Percentiles rank a stretch among this genome's conserved stretches.
phyloP scores from a whole-genome alignment of 2,329 filamentous ascomycete species.

The Xylaria sp. region DNA sequence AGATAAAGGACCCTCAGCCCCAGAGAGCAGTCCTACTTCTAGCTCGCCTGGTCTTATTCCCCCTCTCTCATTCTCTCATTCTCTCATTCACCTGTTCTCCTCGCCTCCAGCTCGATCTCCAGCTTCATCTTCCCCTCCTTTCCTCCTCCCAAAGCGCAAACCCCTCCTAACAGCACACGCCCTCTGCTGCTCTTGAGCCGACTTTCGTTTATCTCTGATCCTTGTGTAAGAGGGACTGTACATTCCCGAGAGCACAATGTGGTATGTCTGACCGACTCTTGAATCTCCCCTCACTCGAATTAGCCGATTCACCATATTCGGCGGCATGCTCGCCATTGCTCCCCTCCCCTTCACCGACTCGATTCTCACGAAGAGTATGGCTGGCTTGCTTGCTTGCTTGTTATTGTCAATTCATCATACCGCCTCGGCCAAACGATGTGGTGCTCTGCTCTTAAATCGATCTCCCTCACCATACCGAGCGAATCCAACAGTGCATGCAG shows the following conservation, averaged over 20 bases:
- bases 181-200: conserved; percentile 22
- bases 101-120: conserved; percentile 33
- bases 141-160: conserved; percentile 10
- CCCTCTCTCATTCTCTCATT: conserved; percentile 26
- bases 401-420: background rate
- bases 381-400: conserved; percentile 2
- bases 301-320: conserved; percentile 15
- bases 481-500: conserved; percentile 3
- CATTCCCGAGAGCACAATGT: conserved; percentile 46
- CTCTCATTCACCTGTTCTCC: conserved; percentile 32
- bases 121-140: conserved; percentile 8
- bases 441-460: conserved; percentile 4
- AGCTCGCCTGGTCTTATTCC: conserved; percentile 39
- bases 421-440: background rate
- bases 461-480: conserved; percentile 6
- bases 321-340: conserved; percentile 3
- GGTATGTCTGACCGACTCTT: conserved; percentile 47
- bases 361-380: conserved; percentile 21
- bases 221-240: conserved; percentile 31
- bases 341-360: conserved; percentile 33
- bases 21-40: conserved; percentile 37
- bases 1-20: conserved; percentile 39
- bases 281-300: conserved; percentile 4
- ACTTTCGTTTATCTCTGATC: conserved; percentile 36
- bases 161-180: conserved; percentile 6